A percentile compares a stretch with the other conserved stretches of the same genome.
phyloP scores from a whole-genome alignment of 306 rosid species.

The Lotus japonicus region DNA sequence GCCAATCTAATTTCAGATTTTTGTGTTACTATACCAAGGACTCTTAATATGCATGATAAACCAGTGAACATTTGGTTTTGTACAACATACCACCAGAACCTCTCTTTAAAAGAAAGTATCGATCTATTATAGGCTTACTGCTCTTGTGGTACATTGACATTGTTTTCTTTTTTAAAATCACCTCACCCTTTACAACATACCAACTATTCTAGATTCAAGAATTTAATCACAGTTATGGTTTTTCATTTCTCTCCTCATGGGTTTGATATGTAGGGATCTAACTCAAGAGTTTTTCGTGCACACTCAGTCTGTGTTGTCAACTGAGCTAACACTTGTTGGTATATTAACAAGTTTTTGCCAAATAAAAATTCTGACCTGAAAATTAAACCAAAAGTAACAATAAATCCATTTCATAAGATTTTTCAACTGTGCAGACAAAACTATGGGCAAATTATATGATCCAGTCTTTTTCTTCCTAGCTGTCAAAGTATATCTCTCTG shows the following conservation, averaged over 20 bases:
- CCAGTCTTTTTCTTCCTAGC: slow-evolving; percentile 30
- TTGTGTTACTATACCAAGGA: neutral
- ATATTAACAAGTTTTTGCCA: too few relatives aligned
- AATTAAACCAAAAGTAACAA: neutral
- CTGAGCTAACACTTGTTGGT: too few relatives aligned
- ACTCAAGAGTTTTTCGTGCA: too few relatives aligned
- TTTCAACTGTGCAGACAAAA: slow-evolving; percentile 12
- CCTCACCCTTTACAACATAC: too few relatives aligned
- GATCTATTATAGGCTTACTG: too few relatives aligned
- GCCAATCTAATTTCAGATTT: neutral
- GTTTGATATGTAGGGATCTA: too few relatives aligned
- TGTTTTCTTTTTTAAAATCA: too few relatives aligned
- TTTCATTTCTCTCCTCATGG: too few relatives aligned
- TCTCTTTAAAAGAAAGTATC: neutral
- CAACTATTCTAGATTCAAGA: too few relatives aligned
- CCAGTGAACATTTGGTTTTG: neutral
- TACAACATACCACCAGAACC: neutral
- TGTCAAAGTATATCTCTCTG: slow-evolving; percentile 23
- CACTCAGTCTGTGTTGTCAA: too few relatives aligned
- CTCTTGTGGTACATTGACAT: neutral
- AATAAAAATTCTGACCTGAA: neutral
- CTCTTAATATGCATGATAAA: neutral
- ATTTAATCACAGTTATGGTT: too few relatives aligned
- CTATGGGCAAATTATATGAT: neutral
- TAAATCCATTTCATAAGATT: slow-evolving; percentile 3